Conservation (phyloP, 177 flowering plant species). For the Vitis hybrid region DNA sequence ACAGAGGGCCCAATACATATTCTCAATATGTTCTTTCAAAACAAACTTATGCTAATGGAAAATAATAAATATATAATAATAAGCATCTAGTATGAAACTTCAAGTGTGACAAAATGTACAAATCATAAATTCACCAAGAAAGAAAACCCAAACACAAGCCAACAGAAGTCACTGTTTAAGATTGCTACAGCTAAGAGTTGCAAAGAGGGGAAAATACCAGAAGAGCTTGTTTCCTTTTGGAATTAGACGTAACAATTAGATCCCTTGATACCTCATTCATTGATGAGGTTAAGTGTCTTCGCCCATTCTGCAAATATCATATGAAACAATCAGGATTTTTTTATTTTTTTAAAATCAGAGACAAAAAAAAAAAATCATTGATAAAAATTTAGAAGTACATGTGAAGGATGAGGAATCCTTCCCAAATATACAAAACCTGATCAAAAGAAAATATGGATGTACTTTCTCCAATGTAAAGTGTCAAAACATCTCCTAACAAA, state of each 20-base stretch:
- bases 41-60: no score
- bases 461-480: no score
- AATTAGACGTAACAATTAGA: conserved; percentile 74
- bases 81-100: no score
- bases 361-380: neutral
- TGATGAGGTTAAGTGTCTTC: conserved; percentile 82
- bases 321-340: neutral
- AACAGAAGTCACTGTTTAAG: neutral
- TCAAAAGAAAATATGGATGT: no score
- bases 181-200: neutral
- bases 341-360: neutral
- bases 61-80: no score
- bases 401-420: no score
- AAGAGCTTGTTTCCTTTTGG: conserved; percentile 90
- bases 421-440: no score
- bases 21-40: no score
- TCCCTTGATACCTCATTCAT: conserved; percentile 95
- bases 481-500: no score
- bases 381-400: no score
- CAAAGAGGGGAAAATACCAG: conserved; percentile 49
- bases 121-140: neutral
- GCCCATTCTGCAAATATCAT: conserved; percentile 75
- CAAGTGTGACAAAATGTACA: no score
- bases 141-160: neutral
- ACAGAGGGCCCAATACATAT: no score